Evolutionary conservation across 192 early-diverging fungal species (phyloP), one percentile per base, ranked within the genome.

Genomic region (Linnemannia schmuckeri): DNA sequence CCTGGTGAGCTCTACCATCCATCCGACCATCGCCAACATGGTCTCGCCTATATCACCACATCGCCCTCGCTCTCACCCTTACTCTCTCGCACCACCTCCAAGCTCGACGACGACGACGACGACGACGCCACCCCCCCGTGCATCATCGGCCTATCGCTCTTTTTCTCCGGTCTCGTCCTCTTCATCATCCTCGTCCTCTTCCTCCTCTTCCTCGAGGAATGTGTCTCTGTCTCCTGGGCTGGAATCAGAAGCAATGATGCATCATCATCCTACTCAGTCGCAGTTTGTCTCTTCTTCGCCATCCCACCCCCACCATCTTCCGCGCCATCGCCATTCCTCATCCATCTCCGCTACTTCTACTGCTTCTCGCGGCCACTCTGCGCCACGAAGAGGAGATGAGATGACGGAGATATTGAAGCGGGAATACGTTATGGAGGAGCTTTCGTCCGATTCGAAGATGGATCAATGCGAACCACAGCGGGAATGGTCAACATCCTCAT

Each of bases 401-500:
- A 84, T 46, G 61, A 12, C 70, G 66, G 77, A 78, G 20, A 33
- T 77, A 27, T 61, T 77, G 47, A 71, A 78, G 38, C 72, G 61
- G 20, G 69, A 61, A 27, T 71, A 76, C 20, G 52, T n/a, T 24
- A 33, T 78, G 20, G 82, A 77, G 69, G 72, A 77, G 61, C 47
- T 83, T 12, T 46, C 69, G 17, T 80, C 75, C 35, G 84, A 81
- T 24, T 86, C 84, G 52, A 77, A 42, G 76, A 87, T 87, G 85
- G 85, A 81, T 66, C 79, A 81, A 10, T 87, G 85, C 40, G 85
- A 87, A 44, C 85, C 85, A 13, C 76, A 78, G 49, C 12, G 72
- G n/a, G 47, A 52, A 2, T 80, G 74, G 85, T 87, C 85, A 8
- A 73, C 85, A 33, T 71, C 79, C 24, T 81, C 79, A 42, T 81